phyloP scores from a whole-genome alignment of 2,329 filamentous ascomycete genomes.

The Botrytis sinoallii region DNA sequence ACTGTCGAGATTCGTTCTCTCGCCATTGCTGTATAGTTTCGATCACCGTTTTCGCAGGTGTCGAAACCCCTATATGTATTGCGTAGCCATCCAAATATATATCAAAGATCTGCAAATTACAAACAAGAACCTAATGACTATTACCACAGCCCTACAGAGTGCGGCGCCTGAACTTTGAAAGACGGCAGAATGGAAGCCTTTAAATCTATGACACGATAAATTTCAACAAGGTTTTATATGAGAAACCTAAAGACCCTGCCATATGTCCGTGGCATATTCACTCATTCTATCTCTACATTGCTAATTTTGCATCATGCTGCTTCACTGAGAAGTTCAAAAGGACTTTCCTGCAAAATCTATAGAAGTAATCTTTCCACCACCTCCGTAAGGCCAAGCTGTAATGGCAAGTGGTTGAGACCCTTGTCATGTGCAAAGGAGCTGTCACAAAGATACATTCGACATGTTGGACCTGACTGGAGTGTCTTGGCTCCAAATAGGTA shows the following conservation, averaged over 20 bases:
- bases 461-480: neutral
- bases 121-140: neutral
- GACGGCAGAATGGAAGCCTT: rapidly evolving
- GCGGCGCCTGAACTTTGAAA: rapidly evolving
- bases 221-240: neutral
- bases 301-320: rapidly evolving
- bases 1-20: neutral
- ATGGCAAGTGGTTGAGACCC: rapidly evolving
- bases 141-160: neutral
- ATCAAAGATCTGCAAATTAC: neutral
- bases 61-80: neutral
- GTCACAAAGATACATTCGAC: neutral
- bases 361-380: rapidly evolving
- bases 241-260: neutral
- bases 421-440: rapidly evolving
- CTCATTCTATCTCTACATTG: neutral
- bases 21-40: neutral
- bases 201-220: neutral
- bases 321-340: neutral
- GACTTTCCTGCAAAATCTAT: neutral
- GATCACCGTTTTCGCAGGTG: neutral
- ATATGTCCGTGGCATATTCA: neutral
- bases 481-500: neutral
- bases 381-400: neutral
- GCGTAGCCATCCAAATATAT: neutral